Percentiles rank a stretch among this genome's conserved stretches.
Evolutionary conservation across 495 filamentous ascomycete species (phyloP).

Genomic region (Halenospora varia): DNA sequence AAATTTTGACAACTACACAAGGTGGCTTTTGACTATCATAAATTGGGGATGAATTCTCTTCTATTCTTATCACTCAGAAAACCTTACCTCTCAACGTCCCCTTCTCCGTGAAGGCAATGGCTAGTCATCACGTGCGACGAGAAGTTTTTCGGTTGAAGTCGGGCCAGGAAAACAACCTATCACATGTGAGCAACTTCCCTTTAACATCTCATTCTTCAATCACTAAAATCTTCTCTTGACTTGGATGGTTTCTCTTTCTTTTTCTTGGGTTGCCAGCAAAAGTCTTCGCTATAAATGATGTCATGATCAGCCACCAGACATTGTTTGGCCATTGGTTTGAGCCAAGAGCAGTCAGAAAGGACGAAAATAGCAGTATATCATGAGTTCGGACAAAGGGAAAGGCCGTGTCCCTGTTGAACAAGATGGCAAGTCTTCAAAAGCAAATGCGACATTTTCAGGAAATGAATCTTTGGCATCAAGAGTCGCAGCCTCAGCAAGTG

Average conservation of each 20-base stretch:
- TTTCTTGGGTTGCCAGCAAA: no score
- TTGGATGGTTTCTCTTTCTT: no score
- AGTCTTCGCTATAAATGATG: no score
- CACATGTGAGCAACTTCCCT: neutral
- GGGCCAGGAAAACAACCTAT: neutral
- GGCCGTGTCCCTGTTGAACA: constrained; percentile 6
- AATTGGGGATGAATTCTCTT: no score
- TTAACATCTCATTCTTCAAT: no score
- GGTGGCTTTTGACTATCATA: no score
- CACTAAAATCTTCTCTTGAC: no score
- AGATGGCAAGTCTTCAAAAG: neutral
- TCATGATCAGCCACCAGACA: no score
- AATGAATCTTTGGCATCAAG: constrained; percentile 18
- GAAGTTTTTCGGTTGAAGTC: neutral
- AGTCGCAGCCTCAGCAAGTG: constrained; percentile 22
- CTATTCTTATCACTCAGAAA: no score
- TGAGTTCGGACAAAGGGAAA: constrained; percentile 21
- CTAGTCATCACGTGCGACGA: neutral
- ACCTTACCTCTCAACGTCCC: no score
- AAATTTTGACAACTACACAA: no score
- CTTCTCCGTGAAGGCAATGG: no score
- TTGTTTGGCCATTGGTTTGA: neutral
- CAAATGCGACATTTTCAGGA: constrained; percentile 3
- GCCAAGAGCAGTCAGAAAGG: neutral
- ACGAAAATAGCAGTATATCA: neutral